Percentiles rank a stretch among this genome's conserved stretches.
phyloP scores from a whole-genome alignment of 805 yeast genomes.

The Cyberlindnera samutprakarnensis region DNA sequence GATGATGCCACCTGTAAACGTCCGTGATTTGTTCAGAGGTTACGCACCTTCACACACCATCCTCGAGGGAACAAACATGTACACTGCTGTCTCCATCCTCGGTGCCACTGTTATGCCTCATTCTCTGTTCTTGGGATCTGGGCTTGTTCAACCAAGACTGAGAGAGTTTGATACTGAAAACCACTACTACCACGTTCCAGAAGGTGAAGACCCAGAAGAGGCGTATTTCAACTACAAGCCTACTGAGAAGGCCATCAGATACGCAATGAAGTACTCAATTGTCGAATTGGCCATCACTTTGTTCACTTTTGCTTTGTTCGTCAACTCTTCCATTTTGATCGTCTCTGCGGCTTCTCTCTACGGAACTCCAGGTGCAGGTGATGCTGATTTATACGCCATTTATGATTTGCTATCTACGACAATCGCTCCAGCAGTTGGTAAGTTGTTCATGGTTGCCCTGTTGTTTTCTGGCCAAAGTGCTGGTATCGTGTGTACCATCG shows the following conservation, averaged over 20 bases:
- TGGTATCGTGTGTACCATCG: slow-evolving; percentile 87
- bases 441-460: slow-evolving; percentile 77
- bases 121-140: slow-evolving; percentile 77
- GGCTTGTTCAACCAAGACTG: slow-evolving; percentile 77
- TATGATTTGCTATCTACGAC: slow-evolving; percentile 52
- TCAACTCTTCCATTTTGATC: slow-evolving; percentile 75
- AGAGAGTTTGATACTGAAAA: slow-evolving; percentile 62
- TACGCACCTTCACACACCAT: slow-evolving; percentile 55
- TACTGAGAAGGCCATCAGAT: slow-evolving; percentile 60
- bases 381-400: slow-evolving; percentile 78
- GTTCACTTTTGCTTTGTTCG: slow-evolving; percentile 76
- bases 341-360: slow-evolving; percentile 76
- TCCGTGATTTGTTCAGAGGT: slow-evolving; percentile 50
- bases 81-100: slow-evolving; percentile 69
- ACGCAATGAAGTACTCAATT: slow-evolving; percentile 66
- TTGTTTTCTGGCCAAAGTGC: slow-evolving; percentile 85
- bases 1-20: slow-evolving; percentile 38
- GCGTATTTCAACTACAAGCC: slow-evolving; percentile 53
- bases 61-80: slow-evolving; percentile 56
- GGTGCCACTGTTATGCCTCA: slow-evolving; percentile 98
- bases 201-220: slow-evolving; percentile 24
- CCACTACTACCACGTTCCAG: slow-evolving; percentile 34
- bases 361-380: slow-evolving; percentile 59
- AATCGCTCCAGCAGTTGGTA: slow-evolving; percentile 73
- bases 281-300: slow-evolving; percentile 64